phyloP scores from a whole-genome alignment of 2,329 filamentous ascomycete species.

The Aurifilum marmelostoma region DNA sequence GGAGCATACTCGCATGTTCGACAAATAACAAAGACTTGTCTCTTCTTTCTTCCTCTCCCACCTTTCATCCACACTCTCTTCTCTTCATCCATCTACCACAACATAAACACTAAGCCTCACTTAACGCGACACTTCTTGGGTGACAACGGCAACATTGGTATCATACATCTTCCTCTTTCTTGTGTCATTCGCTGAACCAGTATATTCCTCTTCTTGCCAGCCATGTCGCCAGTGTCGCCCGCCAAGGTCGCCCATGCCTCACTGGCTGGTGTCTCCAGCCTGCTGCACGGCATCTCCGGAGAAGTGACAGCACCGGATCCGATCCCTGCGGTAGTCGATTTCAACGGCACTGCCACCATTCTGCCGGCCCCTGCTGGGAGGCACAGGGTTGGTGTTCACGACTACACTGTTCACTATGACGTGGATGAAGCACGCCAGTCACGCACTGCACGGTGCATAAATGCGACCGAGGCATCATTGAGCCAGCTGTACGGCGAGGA shows the following conservation, averaged over 20 bases:
- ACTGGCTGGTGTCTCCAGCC: conserved; percentile 3
- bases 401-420: neutral
- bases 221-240: conserved; percentile 22
- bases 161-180: conserved; percentile 9
- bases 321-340: conserved; percentile 6
- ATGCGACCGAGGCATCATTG: neutral
- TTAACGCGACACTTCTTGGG: conserved; percentile 18
- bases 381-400: conserved; percentile 11
- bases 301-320: neutral
- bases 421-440: neutral
- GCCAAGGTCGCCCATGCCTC: conserved; percentile 9
- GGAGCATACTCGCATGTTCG: conserved; percentile 8
- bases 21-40: conserved; percentile 4
- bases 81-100: conserved; percentile 1
- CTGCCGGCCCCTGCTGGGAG: conserved; percentile 7
- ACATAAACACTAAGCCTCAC: conserved; percentile 14
- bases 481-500: neutral
- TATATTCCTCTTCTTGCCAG: neutral
- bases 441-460: neutral
- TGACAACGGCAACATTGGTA: conserved; percentile 14
- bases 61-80: conserved; percentile 11
- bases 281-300: neutral
- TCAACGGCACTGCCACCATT: conserved; percentile 12
- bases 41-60: neutral
- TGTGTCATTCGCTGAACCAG: conserved; percentile 12